Conservation (phyloP, 208 protist species). For the Trypanosoma rangeli region DNA sequence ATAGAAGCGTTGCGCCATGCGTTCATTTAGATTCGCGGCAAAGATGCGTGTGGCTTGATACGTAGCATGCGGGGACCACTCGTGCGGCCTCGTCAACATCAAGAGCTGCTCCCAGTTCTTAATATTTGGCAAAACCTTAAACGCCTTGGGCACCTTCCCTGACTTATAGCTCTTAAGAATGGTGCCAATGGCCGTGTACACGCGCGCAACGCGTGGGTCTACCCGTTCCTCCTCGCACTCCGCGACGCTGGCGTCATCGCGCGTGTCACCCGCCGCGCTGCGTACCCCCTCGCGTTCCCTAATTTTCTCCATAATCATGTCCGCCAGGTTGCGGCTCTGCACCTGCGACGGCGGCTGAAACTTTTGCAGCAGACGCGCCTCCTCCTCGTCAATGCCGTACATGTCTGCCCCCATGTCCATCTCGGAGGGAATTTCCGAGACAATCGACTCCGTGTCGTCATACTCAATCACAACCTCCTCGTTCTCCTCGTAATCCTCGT, state of each 20-base stretch:
- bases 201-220: slow-evolving; percentile 82
- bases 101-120: slow-evolving; percentile 98
- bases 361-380: slow-evolving; percentile 84
- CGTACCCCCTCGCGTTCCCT: slow-evolving; percentile 71
- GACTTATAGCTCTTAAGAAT: slow-evolving; percentile 96
- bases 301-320: slow-evolving; percentile 93
- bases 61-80: slow-evolving; percentile 95
- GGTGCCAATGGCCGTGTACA: slow-evolving; percentile 94
- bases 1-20: slow-evolving; percentile 97
- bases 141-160: slow-evolving; percentile 99
- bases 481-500: slow-evolving; percentile 27
- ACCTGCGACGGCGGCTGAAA: slow-evolving; percentile 84
- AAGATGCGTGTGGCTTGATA: slow-evolving; percentile 97
- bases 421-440: slow-evolving; percentile 81
- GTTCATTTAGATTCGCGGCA: slow-evolving; percentile 95
- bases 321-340: slow-evolving; percentile 88
- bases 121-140: slow-evolving; percentile 98
- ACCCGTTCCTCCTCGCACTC: slow-evolving; percentile 37
- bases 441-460: slow-evolving; percentile 69
- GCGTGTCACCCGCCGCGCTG: slow-evolving; percentile 9
- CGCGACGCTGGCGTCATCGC: slow-evolving; percentile 11
- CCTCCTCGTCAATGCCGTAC: slow-evolving; percentile 90
- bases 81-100: slow-evolving; percentile 95
- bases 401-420: slow-evolving; percentile 56
- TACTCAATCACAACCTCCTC: slow-evolving; percentile 72